A percentile compares a stretch with the other conserved stretches of the same genome.
phyloP scores from a whole-genome alignment of 306 rosid species.

The Casuarina equisetifolia region DNA sequence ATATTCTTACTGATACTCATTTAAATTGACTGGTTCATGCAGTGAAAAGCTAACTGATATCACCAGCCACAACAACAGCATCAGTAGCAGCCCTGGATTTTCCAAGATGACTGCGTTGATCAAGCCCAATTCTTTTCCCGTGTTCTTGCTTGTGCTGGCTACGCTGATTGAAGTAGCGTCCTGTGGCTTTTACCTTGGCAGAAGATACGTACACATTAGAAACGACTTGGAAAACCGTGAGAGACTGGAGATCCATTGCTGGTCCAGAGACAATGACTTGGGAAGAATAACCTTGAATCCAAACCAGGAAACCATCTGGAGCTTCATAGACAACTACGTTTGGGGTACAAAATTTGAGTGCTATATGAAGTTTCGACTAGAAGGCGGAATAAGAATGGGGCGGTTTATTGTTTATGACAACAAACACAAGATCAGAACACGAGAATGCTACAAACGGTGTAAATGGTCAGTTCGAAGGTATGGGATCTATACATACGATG shows the following conservation, averaged over 20 bases:
- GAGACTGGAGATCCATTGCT: neutral
- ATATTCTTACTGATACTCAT: neutral
- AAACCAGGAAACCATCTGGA: neutral
- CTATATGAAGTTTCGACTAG: neutral
- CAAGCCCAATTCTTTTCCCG: neutral
- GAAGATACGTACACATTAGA: neutral
- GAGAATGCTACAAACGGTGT: neutral
- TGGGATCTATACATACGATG: neutral
- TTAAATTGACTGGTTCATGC: neutral
- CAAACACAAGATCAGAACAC: neutral
- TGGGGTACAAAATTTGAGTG: neutral
- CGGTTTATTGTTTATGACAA: neutral
- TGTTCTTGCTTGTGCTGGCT: neutral
- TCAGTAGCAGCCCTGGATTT: neutral
- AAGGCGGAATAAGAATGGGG: neutral
- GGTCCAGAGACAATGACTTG: neutral
- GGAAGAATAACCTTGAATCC: neutral
- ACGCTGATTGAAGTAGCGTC: neutral
- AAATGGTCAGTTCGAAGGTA: neutral
- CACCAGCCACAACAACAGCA: neutral
- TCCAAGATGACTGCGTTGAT: neutral
- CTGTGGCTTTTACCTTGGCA: neutral
- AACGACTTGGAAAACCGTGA: neutral
- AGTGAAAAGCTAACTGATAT: neutral
- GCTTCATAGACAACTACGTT: neutral